These are phyloP conservation scores for Eragrostis tef DNA, from an alignment of 202 grass and related monocot genomes.

Conservation along the genomic window DNA sequence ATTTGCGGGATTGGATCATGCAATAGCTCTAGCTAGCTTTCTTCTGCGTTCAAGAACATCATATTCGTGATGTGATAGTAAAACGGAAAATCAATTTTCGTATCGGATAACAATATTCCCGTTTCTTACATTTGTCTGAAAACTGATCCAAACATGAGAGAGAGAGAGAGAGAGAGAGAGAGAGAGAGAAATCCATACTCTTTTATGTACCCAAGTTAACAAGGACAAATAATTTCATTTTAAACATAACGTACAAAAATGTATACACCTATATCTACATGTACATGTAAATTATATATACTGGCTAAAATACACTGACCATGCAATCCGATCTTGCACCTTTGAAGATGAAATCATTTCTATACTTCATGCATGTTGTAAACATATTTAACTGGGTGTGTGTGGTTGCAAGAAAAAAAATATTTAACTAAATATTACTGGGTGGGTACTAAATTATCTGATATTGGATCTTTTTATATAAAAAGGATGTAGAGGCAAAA, in stretches of 20 bases:
- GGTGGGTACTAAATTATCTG: neutral
- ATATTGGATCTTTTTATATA: neutral
- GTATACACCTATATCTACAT: neutral
- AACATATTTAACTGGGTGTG: neutral
- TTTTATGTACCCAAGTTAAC: neutral
- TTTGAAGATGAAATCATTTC: neutral
- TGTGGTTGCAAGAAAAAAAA: too few species aligned
- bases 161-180: too few species aligned
- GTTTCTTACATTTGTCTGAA: too few species aligned
- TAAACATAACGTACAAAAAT: neutral
- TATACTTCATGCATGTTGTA: neutral
- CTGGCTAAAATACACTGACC: neutral
- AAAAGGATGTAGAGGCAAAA: neutral
- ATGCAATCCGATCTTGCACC: neutral
- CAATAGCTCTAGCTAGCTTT: neutral
- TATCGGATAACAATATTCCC: neutral
- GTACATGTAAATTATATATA: conserved; percentile 11
- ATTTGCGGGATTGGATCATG: neutral
- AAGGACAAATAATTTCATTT: neutral
- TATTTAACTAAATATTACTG: too few species aligned
- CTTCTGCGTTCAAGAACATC: neutral
- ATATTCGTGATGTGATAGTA: neutral
- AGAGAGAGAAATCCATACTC: too few species aligned
- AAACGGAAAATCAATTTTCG: neutral
- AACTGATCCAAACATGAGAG: too few species aligned